Percentiles rank a stretch among this genome's conserved stretches.
Evolutionary conservation across 1,284 basidiomycete species (phyloP).

Genomic region (Wallemia ichthyophaga): DNA sequence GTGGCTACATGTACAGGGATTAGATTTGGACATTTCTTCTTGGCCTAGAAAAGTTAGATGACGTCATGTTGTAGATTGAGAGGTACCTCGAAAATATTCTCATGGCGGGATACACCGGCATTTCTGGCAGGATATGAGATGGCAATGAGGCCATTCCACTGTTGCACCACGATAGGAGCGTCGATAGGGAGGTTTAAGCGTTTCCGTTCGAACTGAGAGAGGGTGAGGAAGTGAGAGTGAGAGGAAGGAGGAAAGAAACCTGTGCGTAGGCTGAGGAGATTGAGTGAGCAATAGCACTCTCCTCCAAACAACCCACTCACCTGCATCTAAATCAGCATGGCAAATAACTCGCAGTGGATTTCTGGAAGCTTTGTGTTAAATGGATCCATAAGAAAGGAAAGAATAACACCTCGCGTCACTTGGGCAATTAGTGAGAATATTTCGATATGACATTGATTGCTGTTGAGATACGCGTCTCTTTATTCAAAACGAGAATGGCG

Average conservation of each 20-base stretch:
- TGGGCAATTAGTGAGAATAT: background rate
- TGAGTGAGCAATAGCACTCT: constrained; percentile 44
- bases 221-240: background rate
- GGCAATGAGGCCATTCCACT: constrained; percentile 71
- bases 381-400: too few species aligned
- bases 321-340: constrained; percentile 71
- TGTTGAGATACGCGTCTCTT: background rate
- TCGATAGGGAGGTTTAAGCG: constrained; percentile 12
- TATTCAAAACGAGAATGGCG: background rate
- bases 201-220: constrained; percentile 5
- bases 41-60: constrained; percentile 27
- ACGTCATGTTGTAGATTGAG: constrained; percentile 13
- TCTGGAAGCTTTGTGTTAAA: constrained; percentile 6
- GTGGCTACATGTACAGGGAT: constrained; percentile 78
- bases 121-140: constrained; percentile 83
- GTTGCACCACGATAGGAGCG: constrained; percentile 60
- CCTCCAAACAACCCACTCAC: constrained; percentile 16
- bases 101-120: constrained; percentile 39
- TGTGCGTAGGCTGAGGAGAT: constrained; percentile 7
- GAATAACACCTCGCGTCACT: background rate
- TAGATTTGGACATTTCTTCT: constrained; percentile 56
- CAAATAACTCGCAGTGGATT: constrained; percentile 29
- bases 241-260: constrained; percentile 1
- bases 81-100: constrained; percentile 5
- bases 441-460: background rate